Evolutionary conservation across 2,329 filamentous ascomycete genomes (phyloP).

Genomic region (Penicillium sclerotiorum): DNA sequence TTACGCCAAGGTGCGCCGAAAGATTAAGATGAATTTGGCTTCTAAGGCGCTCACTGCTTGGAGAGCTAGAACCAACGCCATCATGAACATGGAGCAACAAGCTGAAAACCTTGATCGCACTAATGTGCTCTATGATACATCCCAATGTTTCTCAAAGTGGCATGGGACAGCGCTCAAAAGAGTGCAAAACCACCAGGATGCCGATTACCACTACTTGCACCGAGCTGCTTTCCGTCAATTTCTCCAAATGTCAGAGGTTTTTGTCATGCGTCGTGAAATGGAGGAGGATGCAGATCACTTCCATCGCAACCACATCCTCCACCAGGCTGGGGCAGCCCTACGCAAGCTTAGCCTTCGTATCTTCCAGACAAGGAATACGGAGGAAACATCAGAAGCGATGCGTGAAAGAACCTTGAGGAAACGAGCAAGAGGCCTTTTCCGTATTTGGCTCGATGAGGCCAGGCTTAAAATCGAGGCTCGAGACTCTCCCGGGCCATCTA

Average conservation of each 20-base stretch:
- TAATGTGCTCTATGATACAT: slow-evolving; percentile 37
- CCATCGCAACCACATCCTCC: slow-evolving; percentile 50
- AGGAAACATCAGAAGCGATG: slow-evolving; percentile 57
- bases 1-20: slow-evolving; percentile 57
- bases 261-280: slow-evolving; percentile 36
- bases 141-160: slow-evolving; percentile 47
- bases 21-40: slow-evolving; percentile 58
- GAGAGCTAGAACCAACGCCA: slow-evolving; percentile 35
- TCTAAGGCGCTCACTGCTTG: slow-evolving; percentile 44
- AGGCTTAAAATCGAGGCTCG: slow-evolving; percentile 32
- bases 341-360: slow-evolving; percentile 61
- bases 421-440: slow-evolving; percentile 58
- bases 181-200: slow-evolving; percentile 38
- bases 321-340: slow-evolving; percentile 51
- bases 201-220: slow-evolving; percentile 41
- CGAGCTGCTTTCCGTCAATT: slow-evolving; percentile 43
- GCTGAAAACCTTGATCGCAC: slow-evolving; percentile 40
- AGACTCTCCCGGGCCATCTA: slow-evolving; percentile 30
- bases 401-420: slow-evolving; percentile 56
- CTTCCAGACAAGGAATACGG: slow-evolving; percentile 56
- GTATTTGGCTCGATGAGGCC: slow-evolving; percentile 57
- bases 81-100: slow-evolving; percentile 43
- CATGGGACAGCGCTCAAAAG: slow-evolving; percentile 41
- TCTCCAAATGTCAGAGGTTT: slow-evolving; percentile 40
- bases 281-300: slow-evolving; percentile 51